These are phyloP conservation scores for Gypsophila paniculata DNA, from an alignment of 179 eudicot genomes.

Conservation along the genomic window DNA sequence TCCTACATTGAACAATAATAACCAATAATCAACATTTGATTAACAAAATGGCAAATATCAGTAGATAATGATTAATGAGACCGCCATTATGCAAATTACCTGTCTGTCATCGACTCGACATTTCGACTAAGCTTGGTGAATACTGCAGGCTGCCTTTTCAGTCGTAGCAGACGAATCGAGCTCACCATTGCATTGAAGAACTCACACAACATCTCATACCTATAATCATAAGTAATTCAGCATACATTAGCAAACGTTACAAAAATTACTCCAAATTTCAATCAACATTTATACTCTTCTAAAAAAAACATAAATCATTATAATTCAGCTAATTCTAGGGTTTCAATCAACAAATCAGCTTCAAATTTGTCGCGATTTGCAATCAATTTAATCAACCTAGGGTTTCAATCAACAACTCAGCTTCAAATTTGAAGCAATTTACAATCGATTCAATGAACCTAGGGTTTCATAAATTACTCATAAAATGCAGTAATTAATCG, in stretches of 20 bases:
- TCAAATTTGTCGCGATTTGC: too few species aligned
- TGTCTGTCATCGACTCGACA: slow-evolving; percentile 53
- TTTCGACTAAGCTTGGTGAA: slow-evolving; percentile 46
- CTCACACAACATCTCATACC: slow-evolving; percentile 52
- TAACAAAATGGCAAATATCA: not conserved
- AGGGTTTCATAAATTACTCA: too few species aligned
- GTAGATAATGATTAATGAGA: not conserved
- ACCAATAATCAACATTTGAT: not conserved
- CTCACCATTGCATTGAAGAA: slow-evolving; percentile 62
- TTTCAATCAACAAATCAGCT: not conserved
- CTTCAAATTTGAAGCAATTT: too few species aligned
- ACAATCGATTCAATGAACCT: too few species aligned
- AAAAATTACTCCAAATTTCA: not conserved
- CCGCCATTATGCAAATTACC: slow-evolving; percentile 32
- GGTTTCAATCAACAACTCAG: too few species aligned
- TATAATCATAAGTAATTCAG: slow-evolving; percentile 20
- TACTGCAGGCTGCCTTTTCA: slow-evolving; percentile 40
- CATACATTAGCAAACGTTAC: not conserved
- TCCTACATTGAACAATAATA: slow-evolving; percentile 38
- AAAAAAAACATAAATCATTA: not conserved
- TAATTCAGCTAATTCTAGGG: not conserved
- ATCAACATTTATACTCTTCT: too few species aligned
- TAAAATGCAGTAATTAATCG: too few species aligned
- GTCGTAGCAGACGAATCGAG: slow-evolving; percentile 50
- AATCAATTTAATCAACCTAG: too few species aligned